A percentile compares a stretch with the other conserved stretches of the same genome.
Conservation (phyloP, 1,284 basidiomycete genomes). For the Takashimella koratensis region DNA sequence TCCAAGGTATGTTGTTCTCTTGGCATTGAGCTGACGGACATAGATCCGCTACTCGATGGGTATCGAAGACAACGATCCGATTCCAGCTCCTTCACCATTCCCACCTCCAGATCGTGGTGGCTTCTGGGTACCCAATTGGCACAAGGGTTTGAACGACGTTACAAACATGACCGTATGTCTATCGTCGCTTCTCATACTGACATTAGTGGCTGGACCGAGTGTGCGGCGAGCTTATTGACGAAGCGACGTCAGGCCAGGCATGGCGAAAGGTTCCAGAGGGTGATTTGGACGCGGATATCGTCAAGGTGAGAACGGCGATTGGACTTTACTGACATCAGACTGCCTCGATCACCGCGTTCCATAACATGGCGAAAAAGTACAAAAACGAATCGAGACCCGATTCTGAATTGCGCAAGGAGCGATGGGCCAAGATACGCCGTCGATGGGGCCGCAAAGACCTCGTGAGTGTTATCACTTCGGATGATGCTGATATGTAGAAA, state of each 20-base stretch:
- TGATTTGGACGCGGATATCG: slow-evolving; percentile 19
- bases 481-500: slow-evolving; percentile 35
- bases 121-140: slow-evolving; percentile 21
- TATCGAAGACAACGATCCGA: slow-evolving; percentile 14
- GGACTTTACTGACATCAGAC: slow-evolving; percentile 3
- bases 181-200: background rate
- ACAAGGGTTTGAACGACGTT: slow-evolving; percentile 9
- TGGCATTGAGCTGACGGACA: background rate
- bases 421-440: slow-evolving; percentile 41
- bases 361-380: slow-evolving; percentile 43
- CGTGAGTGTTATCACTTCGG: slow-evolving; percentile 27
- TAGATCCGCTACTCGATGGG: slow-evolving; percentile 22
- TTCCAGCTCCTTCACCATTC: slow-evolving; percentile 7
- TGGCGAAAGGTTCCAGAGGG: slow-evolving; percentile 18
- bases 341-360: slow-evolving; percentile 37
- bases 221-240: slow-evolving; percentile 14
- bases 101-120: slow-evolving; percentile 1
- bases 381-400: slow-evolving; percentile 35
- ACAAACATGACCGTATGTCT: slow-evolving; percentile 10
- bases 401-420: slow-evolving; percentile 30
- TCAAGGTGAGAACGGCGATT: slow-evolving; percentile 8
- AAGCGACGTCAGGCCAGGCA: slow-evolving; percentile 8
- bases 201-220: slow-evolving; percentile 21
- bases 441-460: slow-evolving; percentile 50
- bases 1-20: slow-evolving; percentile 3